Evolutionary conservation across 495 filamentous ascomycete genomes (phyloP).

Genomic region (Neurospora africana): DNA sequence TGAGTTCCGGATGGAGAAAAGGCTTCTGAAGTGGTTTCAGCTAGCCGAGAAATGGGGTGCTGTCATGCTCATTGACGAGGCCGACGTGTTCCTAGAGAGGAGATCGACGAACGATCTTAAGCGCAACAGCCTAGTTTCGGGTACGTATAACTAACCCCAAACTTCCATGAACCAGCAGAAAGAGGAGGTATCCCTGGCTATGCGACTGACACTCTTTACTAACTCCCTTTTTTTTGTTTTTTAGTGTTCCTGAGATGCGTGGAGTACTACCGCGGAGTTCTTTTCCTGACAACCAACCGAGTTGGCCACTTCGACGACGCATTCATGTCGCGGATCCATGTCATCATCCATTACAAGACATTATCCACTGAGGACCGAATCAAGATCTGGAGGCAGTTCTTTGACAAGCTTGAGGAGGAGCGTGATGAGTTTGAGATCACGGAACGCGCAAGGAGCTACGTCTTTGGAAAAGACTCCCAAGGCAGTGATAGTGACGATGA

Average conservation of each 20-base stretch:
- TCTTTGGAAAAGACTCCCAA: too few species aligned
- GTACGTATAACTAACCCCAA: too few species aligned
- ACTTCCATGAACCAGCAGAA: too few species aligned
- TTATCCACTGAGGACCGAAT: conserved; percentile 9
- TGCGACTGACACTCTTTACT: too few species aligned
- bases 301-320: conserved; percentile 46
- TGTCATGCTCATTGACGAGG: conserved; percentile 28
- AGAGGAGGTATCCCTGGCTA: too few species aligned
- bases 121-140: conserved; percentile 19
- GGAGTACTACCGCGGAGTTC: conserved; percentile 49
- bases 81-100: conserved; percentile 27
- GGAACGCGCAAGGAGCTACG: conserved; percentile 6
- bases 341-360: conserved; percentile 34
- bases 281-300: conserved; percentile 50
- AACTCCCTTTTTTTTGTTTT: too few species aligned
- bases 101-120: conserved; percentile 14
- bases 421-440: conserved; percentile 4
- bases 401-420: conserved; percentile 8
- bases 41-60: conserved; percentile 8
- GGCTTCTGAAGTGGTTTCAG: conserved; percentile 3
- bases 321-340: conserved; percentile 43
- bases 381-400: conserved; percentile 13
- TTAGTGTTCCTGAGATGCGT: conserved; percentile 43
- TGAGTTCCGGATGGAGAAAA: not conserved
- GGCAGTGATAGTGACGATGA: too few species aligned